These are phyloP conservation scores for Sugiyamaella xylanicola DNA, from an alignment of 1,139 yeast species.

Conservation along the genomic window DNA sequence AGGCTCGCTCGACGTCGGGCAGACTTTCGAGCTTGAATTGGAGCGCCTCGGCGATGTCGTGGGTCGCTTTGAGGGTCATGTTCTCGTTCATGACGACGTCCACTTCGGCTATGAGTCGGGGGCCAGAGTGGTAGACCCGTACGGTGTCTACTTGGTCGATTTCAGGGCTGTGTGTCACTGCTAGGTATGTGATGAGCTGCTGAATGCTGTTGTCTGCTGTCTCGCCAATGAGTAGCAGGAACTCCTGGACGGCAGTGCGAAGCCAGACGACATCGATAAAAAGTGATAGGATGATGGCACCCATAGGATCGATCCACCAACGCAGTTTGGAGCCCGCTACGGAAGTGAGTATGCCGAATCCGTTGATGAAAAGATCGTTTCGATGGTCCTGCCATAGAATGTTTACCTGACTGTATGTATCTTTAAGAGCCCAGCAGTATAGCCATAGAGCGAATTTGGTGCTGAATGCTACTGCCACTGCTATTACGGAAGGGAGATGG, in stretches of 20 bases:
- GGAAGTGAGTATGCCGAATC: constrained; percentile 28
- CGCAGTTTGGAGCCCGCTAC: constrained; percentile 25
- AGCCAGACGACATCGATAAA: constrained; percentile 24
- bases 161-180: constrained; percentile 25
- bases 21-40: constrained; percentile 27
- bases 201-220: constrained; percentile 19
- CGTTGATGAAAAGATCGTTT: constrained; percentile 29
- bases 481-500: constrained; percentile 23
- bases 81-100: constrained; percentile 28
- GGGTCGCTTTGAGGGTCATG: constrained; percentile 21
- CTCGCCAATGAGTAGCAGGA: constrained; percentile 26
- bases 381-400: constrained; percentile 30
- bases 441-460: constrained; percentile 26
- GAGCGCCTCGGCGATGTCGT: constrained; percentile 28
- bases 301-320: constrained; percentile 31
- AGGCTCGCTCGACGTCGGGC: constrained; percentile 30
- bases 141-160: constrained; percentile 26
- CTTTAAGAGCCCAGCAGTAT: constrained; percentile 26
- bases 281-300: constrained; percentile 26
- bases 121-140: constrained; percentile 27
- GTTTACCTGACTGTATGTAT: constrained; percentile 23
- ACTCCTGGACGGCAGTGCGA: constrained; percentile 24
- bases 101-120: constrained; percentile 27
- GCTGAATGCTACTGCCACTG: constrained; percentile 25
- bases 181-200: constrained; percentile 26